Conservation (phyloP, 306 rosid genomes). For the Senna siamea region DNA sequence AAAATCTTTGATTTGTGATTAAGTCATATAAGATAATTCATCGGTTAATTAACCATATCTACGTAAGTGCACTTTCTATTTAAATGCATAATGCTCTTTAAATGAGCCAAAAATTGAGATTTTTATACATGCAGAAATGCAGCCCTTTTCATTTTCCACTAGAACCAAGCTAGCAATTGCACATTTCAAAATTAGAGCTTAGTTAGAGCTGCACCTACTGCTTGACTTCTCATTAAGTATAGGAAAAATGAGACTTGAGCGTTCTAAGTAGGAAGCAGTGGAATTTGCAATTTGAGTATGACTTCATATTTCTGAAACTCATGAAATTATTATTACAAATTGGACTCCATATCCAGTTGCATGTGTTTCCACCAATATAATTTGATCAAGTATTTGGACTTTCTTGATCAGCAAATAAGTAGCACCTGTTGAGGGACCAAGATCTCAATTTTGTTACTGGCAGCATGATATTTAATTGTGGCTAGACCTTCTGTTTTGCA, state of each 20-base stretch:
- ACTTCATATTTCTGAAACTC: not conserved
- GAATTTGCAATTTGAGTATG: not conserved
- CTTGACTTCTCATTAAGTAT: not conserved
- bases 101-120: not conserved
- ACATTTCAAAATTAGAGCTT: not conserved
- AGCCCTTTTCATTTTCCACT: not conserved
- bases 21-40: not conserved
- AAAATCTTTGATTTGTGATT: not conserved
- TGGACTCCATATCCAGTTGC: not conserved
- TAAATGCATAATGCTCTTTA: not conserved
- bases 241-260: not conserved
- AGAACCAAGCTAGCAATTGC: not conserved
- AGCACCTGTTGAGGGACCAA: not conserved
- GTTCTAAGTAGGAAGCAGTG: not conserved
- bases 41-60: not conserved
- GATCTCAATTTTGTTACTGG: slow-evolving; percentile 4
- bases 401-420: not conserved
- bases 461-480: slow-evolving; percentile 3
- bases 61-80: not conserved
- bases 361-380: not conserved
- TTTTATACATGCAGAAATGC: not conserved
- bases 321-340: not conserved
- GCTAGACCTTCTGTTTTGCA: slow-evolving; percentile 13
- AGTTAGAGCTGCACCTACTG: not conserved
- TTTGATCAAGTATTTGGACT: not conserved